Percentiles rank a stretch among this genome's conserved stretches.
phyloP scores from a whole-genome alignment of 2,329 filamentous ascomycete species.

The Chaetomiaceae sp. region DNA sequence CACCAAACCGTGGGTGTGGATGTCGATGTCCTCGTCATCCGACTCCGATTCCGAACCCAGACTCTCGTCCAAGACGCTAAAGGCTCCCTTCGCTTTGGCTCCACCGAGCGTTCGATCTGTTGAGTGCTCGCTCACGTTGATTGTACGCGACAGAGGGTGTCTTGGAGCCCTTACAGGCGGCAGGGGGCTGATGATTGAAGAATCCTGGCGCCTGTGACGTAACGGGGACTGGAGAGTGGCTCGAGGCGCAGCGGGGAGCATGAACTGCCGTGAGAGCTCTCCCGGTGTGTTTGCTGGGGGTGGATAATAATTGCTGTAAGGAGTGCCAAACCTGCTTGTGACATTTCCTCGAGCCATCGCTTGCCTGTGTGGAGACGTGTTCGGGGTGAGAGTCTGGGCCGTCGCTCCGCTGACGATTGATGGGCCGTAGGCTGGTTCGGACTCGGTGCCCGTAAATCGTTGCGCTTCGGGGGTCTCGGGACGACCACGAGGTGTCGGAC shows the following conservation, averaged over 20 bases:
- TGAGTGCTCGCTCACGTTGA: too few relatives aligned
- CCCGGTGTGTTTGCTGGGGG: too few relatives aligned
- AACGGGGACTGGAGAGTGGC: background rate
- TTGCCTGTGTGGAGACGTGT: background rate
- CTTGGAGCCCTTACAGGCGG: background rate
- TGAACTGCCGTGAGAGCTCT: too few relatives aligned
- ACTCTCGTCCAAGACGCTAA: background rate
- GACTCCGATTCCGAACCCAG: conserved; percentile 10
- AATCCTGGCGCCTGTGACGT: background rate
- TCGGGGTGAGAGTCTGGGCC: conserved; percentile 8
- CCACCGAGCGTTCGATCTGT: too few relatives aligned
- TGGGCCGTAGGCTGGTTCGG: background rate
- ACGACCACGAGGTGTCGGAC: too few relatives aligned
- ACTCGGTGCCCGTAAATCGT: background rate
- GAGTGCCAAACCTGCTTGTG: too few relatives aligned
- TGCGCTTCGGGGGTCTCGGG: too few relatives aligned
- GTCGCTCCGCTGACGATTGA: conserved; percentile 4
- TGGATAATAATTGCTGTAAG: too few relatives aligned
- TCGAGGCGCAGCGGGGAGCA: too few relatives aligned
- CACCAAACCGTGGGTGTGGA: too few relatives aligned
- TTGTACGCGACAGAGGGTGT: background rate
- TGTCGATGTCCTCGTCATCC: background rate
- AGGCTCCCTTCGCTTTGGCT: too few relatives aligned
- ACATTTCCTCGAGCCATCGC: background rate
- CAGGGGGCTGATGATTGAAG: conserved; percentile 10